Base-by-base conservation (phyloP, 306 rosid species). In the Sesbania bispinosa region DNA sequence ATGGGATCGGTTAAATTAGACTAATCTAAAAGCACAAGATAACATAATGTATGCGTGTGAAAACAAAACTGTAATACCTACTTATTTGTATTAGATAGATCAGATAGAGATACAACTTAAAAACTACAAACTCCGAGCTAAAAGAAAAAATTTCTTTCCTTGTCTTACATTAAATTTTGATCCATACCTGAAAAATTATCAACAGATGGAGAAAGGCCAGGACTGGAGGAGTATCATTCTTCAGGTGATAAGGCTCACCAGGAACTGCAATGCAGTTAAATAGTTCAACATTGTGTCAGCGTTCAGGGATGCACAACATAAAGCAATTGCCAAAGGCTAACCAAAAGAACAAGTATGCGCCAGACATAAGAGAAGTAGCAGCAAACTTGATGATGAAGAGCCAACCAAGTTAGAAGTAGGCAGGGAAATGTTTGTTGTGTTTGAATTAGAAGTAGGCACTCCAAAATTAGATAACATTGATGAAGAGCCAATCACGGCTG, bases 201-300 rank as follows among this genome's bases (percentile, higher is more conserved):
- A 63, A 24, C 53, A 15, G 84, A 73, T 55, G 87, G 82, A 20
- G 89, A 73, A 62, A 88, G 90, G 48, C 23, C 84, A 50, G 96
- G 83, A 81, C 62, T 1, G 85, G 80, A 60, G 92, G 62, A 85
- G 76, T 46, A 62, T 77, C 76, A 4, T 73, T 84, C 68, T 82
- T 77, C 77, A 78, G 14, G 35, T 86, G 84, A 85, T 90, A 93
- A 70, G 96, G 93, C 52, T 86, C 96, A 18, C 98, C 98, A 23
- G 98, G 98, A 80, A 85, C 98, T 93, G 85, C 79, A 77, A 83
- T 46, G 68, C 50, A 33, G 52, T 39, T 38, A 45, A 78, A 81
- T 1, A 43, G 30, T 46, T 14, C 35, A 69, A 32, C 23, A 15
- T 47, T 45, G 8, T n/a, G n/a, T n/a, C n/a, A n/a, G n/a, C n/a